Percentiles rank a stretch among this genome's conserved stretches.
Conservation (phyloP, 345 rosid species). For the Salix purpurea region DNA sequence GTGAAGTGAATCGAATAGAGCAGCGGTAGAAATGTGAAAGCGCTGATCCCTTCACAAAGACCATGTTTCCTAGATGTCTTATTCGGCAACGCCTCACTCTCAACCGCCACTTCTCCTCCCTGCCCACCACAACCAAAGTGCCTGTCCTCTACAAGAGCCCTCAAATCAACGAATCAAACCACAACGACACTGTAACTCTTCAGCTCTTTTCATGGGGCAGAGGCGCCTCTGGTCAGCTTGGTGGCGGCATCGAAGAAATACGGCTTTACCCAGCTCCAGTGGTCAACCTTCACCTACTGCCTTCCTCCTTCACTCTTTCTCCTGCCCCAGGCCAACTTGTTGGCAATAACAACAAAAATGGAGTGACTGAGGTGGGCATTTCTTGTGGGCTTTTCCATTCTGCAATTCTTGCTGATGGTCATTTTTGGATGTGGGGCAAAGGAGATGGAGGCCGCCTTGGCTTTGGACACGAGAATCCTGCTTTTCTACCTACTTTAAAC, state of each 20-base stretch:
- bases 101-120: constrained; percentile 16
- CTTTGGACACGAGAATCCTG: constrained; percentile 73
- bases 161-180: constrained; percentile 23
- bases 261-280: constrained; percentile 70
- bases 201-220: constrained; percentile 90
- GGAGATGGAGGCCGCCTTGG: constrained; percentile 95
- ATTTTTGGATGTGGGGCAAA: constrained; percentile 87
- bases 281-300: constrained; percentile 42
- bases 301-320: constrained; percentile 45
- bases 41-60: neutral
- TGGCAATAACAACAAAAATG: neutral
- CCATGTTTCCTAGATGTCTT: neutral
- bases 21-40: neutral
- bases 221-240: constrained; percentile 92
- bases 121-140: constrained; percentile 28
- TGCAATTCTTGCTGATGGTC: constrained; percentile 53
- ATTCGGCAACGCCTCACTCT: constrained; percentile 4
- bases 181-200: constrained; percentile 28
- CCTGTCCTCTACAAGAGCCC: constrained; percentile 49
- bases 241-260: constrained; percentile 78
- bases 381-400: constrained; percentile 87
- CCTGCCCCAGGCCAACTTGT: constrained; percentile 51
- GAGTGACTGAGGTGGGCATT: constrained; percentile 43
- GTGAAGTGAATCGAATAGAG: too few species aligned
- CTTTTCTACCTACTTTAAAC: constrained; percentile 62